Evolutionary conservation across 495 filamentous ascomycete species (phyloP).

Genomic region (Neurospora cerealis): DNA sequence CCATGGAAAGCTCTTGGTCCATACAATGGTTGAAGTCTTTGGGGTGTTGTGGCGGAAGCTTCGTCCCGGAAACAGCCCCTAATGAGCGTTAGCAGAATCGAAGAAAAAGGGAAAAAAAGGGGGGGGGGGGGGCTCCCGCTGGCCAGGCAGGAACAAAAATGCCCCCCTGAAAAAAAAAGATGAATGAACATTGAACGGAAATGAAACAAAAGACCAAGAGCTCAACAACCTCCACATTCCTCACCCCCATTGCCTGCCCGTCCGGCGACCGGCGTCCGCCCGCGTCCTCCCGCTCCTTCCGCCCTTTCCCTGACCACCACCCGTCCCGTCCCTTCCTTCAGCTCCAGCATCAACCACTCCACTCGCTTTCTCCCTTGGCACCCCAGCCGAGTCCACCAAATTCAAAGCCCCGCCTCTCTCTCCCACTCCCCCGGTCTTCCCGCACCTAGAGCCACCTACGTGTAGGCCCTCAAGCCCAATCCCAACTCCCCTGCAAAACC

Average conservation of each 20-base stretch:
- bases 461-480: not conserved
- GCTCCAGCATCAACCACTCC: not conserved
- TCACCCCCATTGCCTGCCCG: not conserved
- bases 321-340: not conserved
- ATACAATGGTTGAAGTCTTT: not conserved
- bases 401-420: not conserved
- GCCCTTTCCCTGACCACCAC: not conserved
- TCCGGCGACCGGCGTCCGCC: not conserved
- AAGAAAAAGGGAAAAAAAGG: not conserved
- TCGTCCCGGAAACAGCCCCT: not conserved
- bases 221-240: not conserved
- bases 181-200: not conserved
- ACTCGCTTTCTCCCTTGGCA: no score
- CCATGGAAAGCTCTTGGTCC: not conserved
- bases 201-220: not conserved
- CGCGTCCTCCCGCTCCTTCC: not conserved
- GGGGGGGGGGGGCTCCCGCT: not conserved
- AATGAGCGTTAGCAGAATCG: not conserved
- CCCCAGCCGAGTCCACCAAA: no score
- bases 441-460: not conserved
- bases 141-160: not conserved
- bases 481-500: not conserved
- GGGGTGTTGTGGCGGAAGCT: not conserved
- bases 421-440: not conserved
- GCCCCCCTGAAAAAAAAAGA: not conserved